Conservation (phyloP, 768 basidiomycete species). For the Nidularia pulvinata region DNA sequence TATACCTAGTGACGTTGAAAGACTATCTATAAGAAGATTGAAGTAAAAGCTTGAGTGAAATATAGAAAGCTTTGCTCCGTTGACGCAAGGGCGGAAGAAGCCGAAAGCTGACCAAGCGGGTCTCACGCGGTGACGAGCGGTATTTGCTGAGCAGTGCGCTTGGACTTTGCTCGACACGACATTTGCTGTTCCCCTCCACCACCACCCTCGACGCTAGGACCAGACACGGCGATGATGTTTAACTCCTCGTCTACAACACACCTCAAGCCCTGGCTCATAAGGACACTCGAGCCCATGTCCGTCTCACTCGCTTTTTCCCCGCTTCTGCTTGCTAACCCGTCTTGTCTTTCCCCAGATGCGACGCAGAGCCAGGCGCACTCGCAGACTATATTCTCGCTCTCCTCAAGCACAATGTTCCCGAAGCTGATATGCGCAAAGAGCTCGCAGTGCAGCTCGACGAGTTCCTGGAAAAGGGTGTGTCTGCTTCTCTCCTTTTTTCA, state of each 20-base stretch:
- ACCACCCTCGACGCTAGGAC: background rate
- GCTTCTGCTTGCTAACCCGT: conserved; percentile 9
- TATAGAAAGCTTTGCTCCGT: too few relatives aligned
- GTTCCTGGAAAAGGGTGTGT: conserved; percentile 88
- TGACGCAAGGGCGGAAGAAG: too few relatives aligned
- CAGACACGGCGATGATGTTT: conserved; percentile 50
- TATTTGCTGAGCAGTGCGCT: too few relatives aligned
- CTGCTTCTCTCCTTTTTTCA: background rate
- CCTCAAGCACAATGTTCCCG: conserved; percentile 86
- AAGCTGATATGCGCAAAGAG: conserved; percentile 81
- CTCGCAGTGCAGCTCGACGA: conserved; percentile 80
- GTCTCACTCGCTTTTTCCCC: conserved; percentile 15
- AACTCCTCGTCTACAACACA: conserved; percentile 63
- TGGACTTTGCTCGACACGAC: too few relatives aligned
- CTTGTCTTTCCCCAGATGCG: conserved; percentile 61
- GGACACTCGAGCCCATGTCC: conserved; percentile 90
- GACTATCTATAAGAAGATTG: too few relatives aligned
- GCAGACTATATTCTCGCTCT: conserved; percentile 95
- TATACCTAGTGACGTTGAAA: too few relatives aligned
- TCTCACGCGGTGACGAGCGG: too few relatives aligned
- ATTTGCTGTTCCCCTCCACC: background rate
- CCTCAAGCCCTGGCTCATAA: conserved; percentile 88
- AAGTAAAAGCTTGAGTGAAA: too few relatives aligned
- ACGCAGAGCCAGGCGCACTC: conserved; percentile 93
- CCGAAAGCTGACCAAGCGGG: too few relatives aligned